Evolutionary conservation across 352 stramenopile genomes (phyloP).

Genomic region (Chrysophaeum taylorii): DNA sequence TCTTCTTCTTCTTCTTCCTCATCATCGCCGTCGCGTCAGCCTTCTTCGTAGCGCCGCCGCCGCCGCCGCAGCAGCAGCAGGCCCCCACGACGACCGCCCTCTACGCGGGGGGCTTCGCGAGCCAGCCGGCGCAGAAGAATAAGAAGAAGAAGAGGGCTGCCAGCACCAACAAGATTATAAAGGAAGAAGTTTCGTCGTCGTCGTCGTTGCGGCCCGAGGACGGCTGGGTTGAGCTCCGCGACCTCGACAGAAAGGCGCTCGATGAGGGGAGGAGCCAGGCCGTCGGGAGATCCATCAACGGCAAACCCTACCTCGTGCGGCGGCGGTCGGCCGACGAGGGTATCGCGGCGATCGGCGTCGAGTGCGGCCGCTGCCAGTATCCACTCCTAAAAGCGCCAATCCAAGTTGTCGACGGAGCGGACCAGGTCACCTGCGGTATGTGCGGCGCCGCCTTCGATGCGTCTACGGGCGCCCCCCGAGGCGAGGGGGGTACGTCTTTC

Average conservation of each 20-base stretch:
- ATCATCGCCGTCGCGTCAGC: no score
- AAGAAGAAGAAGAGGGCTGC: no score
- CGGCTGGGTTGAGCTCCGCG: constrained; percentile 2
- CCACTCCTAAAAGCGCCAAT: neutral
- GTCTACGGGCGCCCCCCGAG: neutral
- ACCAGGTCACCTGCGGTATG: neutral
- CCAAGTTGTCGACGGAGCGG: neutral
- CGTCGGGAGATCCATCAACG: neutral
- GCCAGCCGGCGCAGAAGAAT: no score
- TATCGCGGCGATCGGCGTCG: neutral
- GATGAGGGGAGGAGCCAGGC: neutral
- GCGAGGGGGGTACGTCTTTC: neutral
- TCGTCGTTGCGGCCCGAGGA: no score
- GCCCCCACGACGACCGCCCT: no score
- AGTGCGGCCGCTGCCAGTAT: constrained; percentile 13
- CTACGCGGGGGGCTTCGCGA: no score
- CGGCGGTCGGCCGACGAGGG: neutral
- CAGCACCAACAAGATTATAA: no score
- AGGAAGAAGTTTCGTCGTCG: no score
- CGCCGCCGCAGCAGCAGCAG: no score
- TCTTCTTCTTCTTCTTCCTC: no score
- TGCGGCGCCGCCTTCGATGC: neutral
- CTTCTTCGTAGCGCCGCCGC: no score
- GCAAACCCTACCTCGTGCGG: constrained; percentile 1
- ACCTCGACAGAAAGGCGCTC: neutral